Base-by-base conservation (phyloP, 257 asterid species). In the Catharanthus roseus region DNA sequence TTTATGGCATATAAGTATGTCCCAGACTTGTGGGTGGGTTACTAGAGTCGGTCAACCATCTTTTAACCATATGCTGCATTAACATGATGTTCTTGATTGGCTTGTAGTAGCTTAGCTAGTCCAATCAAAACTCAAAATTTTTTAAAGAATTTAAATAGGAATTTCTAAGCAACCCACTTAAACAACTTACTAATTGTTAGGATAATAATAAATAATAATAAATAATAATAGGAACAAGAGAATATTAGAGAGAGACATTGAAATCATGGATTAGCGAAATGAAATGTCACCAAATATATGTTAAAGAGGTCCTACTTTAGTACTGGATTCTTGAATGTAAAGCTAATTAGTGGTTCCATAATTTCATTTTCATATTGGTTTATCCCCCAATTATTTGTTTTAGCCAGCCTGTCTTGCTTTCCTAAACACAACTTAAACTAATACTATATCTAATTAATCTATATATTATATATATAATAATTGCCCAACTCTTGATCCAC, bases 331-430 rank as follows among this genome's bases (percentile, higher is more conserved):
- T 58, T 61, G 45, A 29, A 72, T 8, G 10, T 33, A 8, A 34
- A 38, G 51, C 34, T 42, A 72, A 72, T 44, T 63, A 64, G 24
- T 55, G 56, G 6, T 23, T 9, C 5, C 3, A 44, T 34, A 65
- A 53, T 65, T 28, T 53, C 56, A 45, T 23, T 69, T 49, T 50
- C 5, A 13, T 38, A 69, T 8, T 19, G 62, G 65, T 34, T 73
- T 53, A 34, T 26, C 57, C 67, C n/a, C 31, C 38, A 67, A 28
- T 69, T 42, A 45, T 56, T 23, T 60, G 68, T 55, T 49, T 23
- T 28, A 58, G 55, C 64, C 74, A 74, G 68, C 34, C 67, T 36
- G 79, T 51, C 44, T 63, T 29, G 39, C 72, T 78, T 64, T 69
- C 18, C 42, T 21, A 67, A 67, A 68, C 65, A 24, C 57, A 42